phyloP scores from a whole-genome alignment of 2,329 filamentous ascomycete genomes.

The Diaporthe capsici region DNA sequence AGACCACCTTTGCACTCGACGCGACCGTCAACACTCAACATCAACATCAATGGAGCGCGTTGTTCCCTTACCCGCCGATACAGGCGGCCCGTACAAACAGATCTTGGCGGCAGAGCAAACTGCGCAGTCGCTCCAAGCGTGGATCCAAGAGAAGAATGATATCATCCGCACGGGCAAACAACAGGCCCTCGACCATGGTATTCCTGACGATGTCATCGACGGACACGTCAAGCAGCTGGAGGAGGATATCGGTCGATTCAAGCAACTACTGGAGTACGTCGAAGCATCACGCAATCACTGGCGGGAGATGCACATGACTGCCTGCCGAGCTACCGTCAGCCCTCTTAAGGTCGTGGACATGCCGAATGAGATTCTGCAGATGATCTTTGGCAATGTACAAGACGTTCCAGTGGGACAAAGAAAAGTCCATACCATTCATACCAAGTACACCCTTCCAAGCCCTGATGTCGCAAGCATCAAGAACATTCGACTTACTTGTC shows the following conservation, averaged over 20 bases:
- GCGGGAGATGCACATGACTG: not conserved
- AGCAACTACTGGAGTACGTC: not conserved
- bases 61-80: not conserved
- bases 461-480: not conserved
- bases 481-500: conserved; percentile 3
- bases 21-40: not conserved
- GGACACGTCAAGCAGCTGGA: not conserved
- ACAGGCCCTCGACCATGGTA: not conserved
- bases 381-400: not conserved
- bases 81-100: not conserved
- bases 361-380: not conserved
- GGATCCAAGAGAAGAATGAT: not conserved
- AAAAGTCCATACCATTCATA: too few species aligned
- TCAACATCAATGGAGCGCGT: not conserved
- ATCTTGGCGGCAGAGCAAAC: not conserved
- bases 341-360: not conserved
- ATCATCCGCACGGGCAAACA: rapidly evolving
- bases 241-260: not conserved
- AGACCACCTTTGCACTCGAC: not conserved
- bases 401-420: too few species aligned
- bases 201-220: not conserved
- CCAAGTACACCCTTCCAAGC: not conserved
- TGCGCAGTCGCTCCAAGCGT: not conserved
- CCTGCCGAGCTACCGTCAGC: not conserved
- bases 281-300: not conserved